Percentiles rank a stretch among this genome's conserved stretches.
phyloP scores from a whole-genome alignment of 257 asterid species.

The Nicotiana obtusifolia region DNA sequence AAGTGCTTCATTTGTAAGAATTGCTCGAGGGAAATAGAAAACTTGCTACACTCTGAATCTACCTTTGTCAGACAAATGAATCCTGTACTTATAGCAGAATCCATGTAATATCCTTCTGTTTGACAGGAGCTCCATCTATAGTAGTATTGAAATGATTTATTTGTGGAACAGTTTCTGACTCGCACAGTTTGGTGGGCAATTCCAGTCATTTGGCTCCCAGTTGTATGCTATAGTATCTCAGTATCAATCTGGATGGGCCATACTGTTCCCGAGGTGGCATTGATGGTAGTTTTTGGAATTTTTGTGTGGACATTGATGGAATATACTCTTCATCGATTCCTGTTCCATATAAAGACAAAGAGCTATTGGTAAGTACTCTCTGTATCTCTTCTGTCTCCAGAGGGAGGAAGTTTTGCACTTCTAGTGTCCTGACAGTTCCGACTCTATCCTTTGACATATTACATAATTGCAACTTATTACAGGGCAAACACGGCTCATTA shows the following conservation, averaged over 20 bases:
- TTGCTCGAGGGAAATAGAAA: neutral
- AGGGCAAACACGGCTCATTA: slow-evolving; percentile 83
- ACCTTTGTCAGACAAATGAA: neutral
- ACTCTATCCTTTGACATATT: neutral
- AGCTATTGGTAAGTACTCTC: slow-evolving; percentile 43
- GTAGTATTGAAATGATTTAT: neutral
- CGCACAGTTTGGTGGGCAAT: slow-evolving; percentile 69
- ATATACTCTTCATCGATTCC: slow-evolving; percentile 65
- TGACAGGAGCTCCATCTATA: neutral
- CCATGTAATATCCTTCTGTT: neutral
- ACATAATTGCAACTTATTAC: slow-evolving; percentile 6
- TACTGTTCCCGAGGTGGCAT: slow-evolving; percentile 31
- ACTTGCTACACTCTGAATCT: neutral
- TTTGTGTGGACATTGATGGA: slow-evolving; percentile 64
- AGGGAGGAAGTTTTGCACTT: neutral
- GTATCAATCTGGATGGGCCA: slow-evolving; percentile 34
- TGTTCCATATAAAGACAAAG: slow-evolving; percentile 61
- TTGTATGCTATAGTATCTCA: slow-evolving; percentile 38
- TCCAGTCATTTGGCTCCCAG: slow-evolving; percentile 71
- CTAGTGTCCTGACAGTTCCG: neutral
- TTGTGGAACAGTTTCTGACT: slow-evolving; percentile 49
- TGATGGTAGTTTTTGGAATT: slow-evolving; percentile 40
- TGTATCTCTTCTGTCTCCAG: neutral
- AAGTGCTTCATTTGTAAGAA: neutral
- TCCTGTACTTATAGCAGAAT: neutral